Evolutionary conservation across 139 green algal species (phyloP).

Genomic region (Desmodesmus armatus): DNA sequence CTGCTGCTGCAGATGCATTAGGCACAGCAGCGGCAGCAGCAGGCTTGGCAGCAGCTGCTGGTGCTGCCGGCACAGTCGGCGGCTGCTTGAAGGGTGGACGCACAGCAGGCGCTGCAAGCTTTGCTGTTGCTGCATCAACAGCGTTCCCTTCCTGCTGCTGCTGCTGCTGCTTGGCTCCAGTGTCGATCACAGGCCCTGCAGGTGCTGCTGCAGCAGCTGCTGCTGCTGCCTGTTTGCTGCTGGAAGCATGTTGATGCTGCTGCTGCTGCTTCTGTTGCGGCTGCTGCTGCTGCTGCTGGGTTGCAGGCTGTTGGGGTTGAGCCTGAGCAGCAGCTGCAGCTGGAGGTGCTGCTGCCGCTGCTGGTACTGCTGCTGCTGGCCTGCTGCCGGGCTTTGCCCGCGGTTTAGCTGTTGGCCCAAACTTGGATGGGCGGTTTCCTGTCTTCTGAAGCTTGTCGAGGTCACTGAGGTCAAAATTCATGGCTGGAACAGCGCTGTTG

Average conservation of each 20-base stretch:
- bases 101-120: not conserved
- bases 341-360: not conserved
- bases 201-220: not conserved
- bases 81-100: not conserved
- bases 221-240: no score
- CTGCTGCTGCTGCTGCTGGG: not conserved
- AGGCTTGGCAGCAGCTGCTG: not conserved
- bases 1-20: not conserved
- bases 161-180: not conserved
- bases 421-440: conserved; percentile 8
- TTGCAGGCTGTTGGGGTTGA: not conserved
- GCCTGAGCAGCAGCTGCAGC: not conserved
- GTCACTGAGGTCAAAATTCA: conserved; percentile 15
- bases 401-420: conserved; percentile 11
- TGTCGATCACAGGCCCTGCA: not conserved
- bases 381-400: not conserved
- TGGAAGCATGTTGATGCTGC: conserved; percentile 2
- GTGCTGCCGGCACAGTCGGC: not conserved
- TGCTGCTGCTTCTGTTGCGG: not conserved
- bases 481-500: no score
- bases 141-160: not conserved
- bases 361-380: not conserved
- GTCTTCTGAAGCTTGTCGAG: conserved; percentile 17
- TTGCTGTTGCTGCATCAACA: not conserved
- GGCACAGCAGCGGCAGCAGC: conserved; percentile 1